Base-by-base conservation (phyloP, 129 eudicot species). In the Glebionis coronaria region DNA sequence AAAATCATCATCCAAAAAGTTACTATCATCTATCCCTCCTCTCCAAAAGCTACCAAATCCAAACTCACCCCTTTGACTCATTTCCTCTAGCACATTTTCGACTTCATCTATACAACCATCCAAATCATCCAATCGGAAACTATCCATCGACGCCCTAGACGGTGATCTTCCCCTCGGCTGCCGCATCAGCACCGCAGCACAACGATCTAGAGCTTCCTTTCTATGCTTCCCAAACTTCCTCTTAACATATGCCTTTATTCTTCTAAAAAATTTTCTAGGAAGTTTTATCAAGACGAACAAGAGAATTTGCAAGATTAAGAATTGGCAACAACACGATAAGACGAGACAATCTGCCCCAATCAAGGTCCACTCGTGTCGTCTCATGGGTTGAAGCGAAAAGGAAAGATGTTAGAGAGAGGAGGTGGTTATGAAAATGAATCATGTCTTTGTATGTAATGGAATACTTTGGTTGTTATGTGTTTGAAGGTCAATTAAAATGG, bases 1-100 rank as follows among this genome's bases (percentile, higher is more conserved):
- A 29, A 80, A 63, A 52, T 76, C 64, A 49, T 56, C 76, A 56
- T 61, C 82, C 6, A 65, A 58, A 7, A 29, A 53, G 45, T 61
- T n/a, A n/a, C n/a, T 13, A 28, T 71, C 38, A 60, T 75, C 40
- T 84, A 5, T 9, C 16, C 84, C 84, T 61, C 84, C 84, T 61
- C 78, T 83, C 95, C 95, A 88, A 77, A 93, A 88, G 72, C 97
- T 93, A 53, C 98, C 98, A 71, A 93, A 88, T 55, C 83, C 85
- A 86, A 93, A 86, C 81, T 86, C 97, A 57, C 95, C 95, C 49
- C 65, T 79, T 35, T 44, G 9, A 20, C 82, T 73, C 75, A 92
- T 78, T 5, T 82, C 96, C 69, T 77, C 85, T 59, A 92, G 70
- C 20, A 74, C 98, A 70, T 79, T 75, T 49, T 88, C 96, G 46